These are phyloP conservation scores for Lagenidium giganteum DNA, from an alignment of 352 stramenopile genomes.

Conservation along the genomic window DNA sequence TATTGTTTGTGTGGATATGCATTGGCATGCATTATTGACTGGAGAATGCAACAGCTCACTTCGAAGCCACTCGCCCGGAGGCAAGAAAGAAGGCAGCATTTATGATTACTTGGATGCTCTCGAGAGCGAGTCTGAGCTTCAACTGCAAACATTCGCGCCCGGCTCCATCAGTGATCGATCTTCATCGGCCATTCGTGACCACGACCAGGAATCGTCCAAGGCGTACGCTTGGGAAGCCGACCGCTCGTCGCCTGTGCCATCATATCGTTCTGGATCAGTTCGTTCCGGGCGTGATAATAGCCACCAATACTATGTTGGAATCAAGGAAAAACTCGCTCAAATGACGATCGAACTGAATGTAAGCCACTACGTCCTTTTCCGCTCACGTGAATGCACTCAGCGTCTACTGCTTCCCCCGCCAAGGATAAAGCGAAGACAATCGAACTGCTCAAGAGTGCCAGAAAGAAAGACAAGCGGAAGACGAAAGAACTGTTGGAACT, in stretches of 20 bases:
- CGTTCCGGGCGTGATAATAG: constrained; percentile 22
- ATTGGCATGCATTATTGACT: no score
- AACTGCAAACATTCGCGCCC: constrained; percentile 28
- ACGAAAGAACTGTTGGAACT: constrained; percentile 42
- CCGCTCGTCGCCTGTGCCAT: constrained; percentile 18
- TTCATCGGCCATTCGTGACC: constrained; percentile 3
- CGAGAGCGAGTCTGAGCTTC: constrained; percentile 51
- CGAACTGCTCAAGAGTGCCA: constrained; percentile 61
- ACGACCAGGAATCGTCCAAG: constrained; percentile 7
- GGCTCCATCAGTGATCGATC: constrained; percentile 10
- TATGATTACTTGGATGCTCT: constrained; percentile 79
- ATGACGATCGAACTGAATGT: constrained; percentile 78
- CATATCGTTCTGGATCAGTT: constrained; percentile 27
- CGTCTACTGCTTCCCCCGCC: neutral
- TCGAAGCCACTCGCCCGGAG: no score
- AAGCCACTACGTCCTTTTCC: constrained; percentile 5
- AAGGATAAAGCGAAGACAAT: constrained; percentile 86
- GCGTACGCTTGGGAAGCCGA: constrained; percentile 33
- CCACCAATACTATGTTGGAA: constrained; percentile 58
- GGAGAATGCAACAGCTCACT: no score
- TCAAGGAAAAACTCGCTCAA: constrained; percentile 78
- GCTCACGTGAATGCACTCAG: no score
- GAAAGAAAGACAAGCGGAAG: constrained; percentile 74
- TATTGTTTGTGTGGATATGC: no score
- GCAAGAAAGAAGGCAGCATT: no score